These are phyloP conservation scores for Mycena crocata DNA, from an alignment of 768 basidiomycete genomes.

Conservation along the genomic window DNA sequence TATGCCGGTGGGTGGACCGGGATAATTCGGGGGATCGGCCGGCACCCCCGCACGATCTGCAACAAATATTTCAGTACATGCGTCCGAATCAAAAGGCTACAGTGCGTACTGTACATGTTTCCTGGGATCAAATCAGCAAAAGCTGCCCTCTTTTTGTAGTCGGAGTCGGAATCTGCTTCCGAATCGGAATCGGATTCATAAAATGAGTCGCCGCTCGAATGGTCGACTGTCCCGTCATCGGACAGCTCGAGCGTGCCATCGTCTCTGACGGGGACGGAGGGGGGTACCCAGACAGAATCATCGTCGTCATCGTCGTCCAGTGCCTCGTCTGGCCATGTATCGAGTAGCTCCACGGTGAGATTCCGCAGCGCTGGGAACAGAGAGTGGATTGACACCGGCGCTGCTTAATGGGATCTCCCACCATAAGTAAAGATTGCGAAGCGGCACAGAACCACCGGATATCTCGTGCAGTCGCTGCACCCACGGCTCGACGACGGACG, in stretches of 20 bases:
- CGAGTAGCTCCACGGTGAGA: neutral
- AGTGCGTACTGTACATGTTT: neutral
- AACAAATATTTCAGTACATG: neutral
- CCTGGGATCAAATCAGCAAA: neutral
- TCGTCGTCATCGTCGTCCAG: neutral
- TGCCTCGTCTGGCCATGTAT: neutral
- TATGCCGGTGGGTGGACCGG: neutral
- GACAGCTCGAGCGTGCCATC: neutral
- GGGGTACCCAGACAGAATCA: neutral
- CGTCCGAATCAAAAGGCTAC: neutral
- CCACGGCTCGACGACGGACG: accelerated
- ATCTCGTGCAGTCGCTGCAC: no score
- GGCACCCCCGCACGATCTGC: neutral
- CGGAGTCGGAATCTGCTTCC: neutral
- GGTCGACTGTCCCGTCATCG: neutral
- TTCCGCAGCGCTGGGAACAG: neutral
- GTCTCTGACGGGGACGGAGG: no score
- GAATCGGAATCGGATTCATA: neutral
- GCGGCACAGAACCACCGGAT: neutral
- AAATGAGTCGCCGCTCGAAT: neutral
- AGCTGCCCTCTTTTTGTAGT: no score
- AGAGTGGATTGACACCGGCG: neutral
- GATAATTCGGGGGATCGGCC: neutral
- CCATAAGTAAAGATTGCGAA: neutral
- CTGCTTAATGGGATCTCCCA: neutral